Percentiles rank a stretch among this genome's conserved stretches.
These are phyloP conservation scores for Russula virescens DNA, from an alignment of 768 basidiomycete genomes.

Conservation along the genomic window DNA sequence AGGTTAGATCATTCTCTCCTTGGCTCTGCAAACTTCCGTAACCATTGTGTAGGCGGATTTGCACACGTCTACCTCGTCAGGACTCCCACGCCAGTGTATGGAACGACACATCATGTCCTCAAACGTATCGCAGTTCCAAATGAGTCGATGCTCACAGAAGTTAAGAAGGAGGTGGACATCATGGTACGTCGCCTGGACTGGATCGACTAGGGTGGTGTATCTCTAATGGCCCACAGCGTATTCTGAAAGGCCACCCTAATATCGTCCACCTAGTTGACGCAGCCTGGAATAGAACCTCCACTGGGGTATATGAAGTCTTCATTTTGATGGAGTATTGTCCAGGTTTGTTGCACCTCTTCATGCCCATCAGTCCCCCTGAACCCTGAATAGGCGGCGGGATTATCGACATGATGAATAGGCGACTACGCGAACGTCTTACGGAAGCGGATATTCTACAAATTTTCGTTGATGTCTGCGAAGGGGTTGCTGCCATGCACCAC, in stretches of 20 bases:
- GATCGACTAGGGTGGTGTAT: not conserved
- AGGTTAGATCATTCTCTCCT: slow-evolving; percentile 45
- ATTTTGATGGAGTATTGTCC: slow-evolving; percentile 98
- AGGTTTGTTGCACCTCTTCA: slow-evolving; percentile 42
- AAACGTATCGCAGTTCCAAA: slow-evolving; percentile 93
- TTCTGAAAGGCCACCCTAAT: slow-evolving; percentile 89
- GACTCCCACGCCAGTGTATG: slow-evolving; percentile 80
- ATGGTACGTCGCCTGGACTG: slow-evolving; percentile 61
- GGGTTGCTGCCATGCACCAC: slow-evolving; percentile 94
- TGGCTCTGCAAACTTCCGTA: slow-evolving; percentile 2
- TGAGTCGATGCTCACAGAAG: slow-evolving; percentile 85
- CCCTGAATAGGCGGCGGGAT: slow-evolving; percentile 78
- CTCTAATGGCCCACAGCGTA: slow-evolving; percentile 47
- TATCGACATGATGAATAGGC: slow-evolving; percentile 99
- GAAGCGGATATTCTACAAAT: slow-evolving; percentile 97
- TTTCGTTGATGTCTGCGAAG: slow-evolving; percentile 96
- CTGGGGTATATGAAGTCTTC: slow-evolving; percentile 89
- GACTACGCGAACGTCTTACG: slow-evolving; percentile 88
- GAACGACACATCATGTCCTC: slow-evolving; percentile 92
- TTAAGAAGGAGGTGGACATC: slow-evolving; percentile 96
- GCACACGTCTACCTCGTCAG: slow-evolving; percentile 96
- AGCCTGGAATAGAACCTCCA: slow-evolving; percentile 78
- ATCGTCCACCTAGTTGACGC: slow-evolving; percentile 96
- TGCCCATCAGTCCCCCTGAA: slow-evolving; percentile 9
- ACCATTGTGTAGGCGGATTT: slow-evolving; percentile 70